These are phyloP conservation scores for Thelonectria discophora DNA, from an alignment of 2,329 filamentous ascomycete genomes.

Conservation along the genomic window DNA sequence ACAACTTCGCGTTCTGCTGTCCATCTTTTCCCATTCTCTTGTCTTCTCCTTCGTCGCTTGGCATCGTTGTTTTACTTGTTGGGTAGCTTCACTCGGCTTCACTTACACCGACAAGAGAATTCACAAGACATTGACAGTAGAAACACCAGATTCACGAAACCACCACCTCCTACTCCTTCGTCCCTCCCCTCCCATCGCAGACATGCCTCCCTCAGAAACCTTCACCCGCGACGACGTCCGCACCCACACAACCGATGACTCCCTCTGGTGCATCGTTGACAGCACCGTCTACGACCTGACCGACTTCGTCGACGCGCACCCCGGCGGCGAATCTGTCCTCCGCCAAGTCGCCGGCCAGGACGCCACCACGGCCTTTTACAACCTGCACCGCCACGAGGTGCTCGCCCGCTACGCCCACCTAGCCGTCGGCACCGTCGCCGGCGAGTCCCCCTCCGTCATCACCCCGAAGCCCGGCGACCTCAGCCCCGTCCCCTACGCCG, in stretches of 20 bases:
- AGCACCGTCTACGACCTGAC: constrained; percentile 86
- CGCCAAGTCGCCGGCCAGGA: constrained; percentile 83
- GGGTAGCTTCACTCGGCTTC: neutral
- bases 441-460: constrained; percentile 79
- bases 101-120: neutral
- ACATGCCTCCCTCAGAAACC: constrained; percentile 55
- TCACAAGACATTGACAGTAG: neutral
- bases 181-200: neutral
- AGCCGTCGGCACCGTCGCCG: constrained; percentile 77
- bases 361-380: constrained; percentile 87
- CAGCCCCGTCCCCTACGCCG: constrained; percentile 81
- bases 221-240: constrained; percentile 73
- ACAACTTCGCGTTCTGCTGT: too few relatives aligned
- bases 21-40: neutral
- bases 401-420: constrained; percentile 80
- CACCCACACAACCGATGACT: constrained; percentile 78
- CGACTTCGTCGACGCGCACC: constrained; percentile 86
- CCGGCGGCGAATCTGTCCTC: constrained; percentile 82
- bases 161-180: neutral
- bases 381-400: constrained; percentile 91
- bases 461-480: constrained; percentile 75
- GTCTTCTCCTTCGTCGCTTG: neutral
- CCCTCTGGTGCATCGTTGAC: constrained; percentile 86
- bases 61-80: neutral
- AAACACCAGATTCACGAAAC: neutral